Conservation (phyloP, 176 grass and related monocot genomes). For the Juncus inflexus region DNA sequence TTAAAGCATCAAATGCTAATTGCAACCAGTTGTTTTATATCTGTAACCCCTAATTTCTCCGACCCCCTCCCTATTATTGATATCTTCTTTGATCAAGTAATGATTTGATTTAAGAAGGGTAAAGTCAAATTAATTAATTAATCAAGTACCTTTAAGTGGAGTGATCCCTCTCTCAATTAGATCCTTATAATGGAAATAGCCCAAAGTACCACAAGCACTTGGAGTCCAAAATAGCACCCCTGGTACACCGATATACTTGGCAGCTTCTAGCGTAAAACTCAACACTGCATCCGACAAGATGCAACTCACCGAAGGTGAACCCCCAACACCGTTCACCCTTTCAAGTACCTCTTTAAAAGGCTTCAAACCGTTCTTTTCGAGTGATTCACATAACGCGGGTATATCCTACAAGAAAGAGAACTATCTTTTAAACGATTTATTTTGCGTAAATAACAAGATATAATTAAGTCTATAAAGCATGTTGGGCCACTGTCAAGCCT, state of each 20-base stretch:
- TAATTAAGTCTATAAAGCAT: no score
- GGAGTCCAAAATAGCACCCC: slow-evolving; percentile 59
- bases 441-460: no score
- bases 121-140: no score
- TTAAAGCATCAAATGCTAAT: no score
- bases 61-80: no score
- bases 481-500: no score
- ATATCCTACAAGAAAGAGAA: slow-evolving; percentile 43
- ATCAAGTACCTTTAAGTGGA: slow-evolving; percentile 44
- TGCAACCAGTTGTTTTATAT: no score
- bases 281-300: slow-evolving; percentile 57
- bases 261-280: slow-evolving; percentile 58
- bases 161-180: slow-evolving; percentile 36
- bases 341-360: slow-evolving; percentile 46
- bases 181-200: slow-evolving; percentile 41
- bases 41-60: no score
- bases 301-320: slow-evolving; percentile 39
- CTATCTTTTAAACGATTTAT: no score
- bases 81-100: no score
- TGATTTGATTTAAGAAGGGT: no score
- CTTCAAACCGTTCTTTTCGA: slow-evolving; percentile 31
- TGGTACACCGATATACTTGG: slow-evolving; percentile 40
- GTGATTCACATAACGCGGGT: slow-evolving; percentile 41
- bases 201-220: slow-evolving; percentile 53
- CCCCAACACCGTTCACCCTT: slow-evolving; percentile 30